phyloP scores from a whole-genome alignment of 2,329 filamentous ascomycete species.

The Aspergillus sp. region DNA sequence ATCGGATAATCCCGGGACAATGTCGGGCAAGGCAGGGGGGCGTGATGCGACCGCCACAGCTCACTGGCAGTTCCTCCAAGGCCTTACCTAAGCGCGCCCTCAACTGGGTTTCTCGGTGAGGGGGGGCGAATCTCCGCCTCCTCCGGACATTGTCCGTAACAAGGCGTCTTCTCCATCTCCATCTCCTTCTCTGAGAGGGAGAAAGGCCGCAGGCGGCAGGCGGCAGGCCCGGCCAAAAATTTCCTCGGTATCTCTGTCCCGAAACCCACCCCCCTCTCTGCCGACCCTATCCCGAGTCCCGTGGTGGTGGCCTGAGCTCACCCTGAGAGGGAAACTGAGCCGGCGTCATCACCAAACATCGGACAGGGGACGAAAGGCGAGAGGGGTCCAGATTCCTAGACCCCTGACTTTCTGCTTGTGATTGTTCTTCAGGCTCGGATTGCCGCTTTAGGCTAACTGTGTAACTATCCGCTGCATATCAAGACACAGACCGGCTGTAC shows the following conservation, averaged over 20 bases:
- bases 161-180: slow-evolving; percentile 1
- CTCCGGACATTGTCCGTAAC: slow-evolving; percentile 8
- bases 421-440: slow-evolving; percentile 4
- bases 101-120: slow-evolving; percentile 29
- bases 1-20: slow-evolving; percentile 29
- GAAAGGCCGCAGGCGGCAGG: background rate
- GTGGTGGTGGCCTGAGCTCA: slow-evolving; percentile 30
- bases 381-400: background rate
- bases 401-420: slow-evolving; percentile 8
- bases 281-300: slow-evolving; percentile 33
- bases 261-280: slow-evolving; percentile 19
- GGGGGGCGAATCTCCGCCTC: slow-evolving; percentile 5
- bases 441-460: slow-evolving; percentile 20
- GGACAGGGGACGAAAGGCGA: background rate
- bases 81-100: slow-evolving; percentile 25
- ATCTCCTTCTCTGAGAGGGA: slow-evolving; percentile 8
- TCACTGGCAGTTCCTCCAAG: slow-evolving; percentile 18
- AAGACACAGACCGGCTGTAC: background rate
- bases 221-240: slow-evolving; percentile 22
- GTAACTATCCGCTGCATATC: slow-evolving; percentile 21
- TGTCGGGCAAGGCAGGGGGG: slow-evolving; percentile 22
- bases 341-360: slow-evolving; percentile 4
- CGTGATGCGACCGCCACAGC: slow-evolving; percentile 13
- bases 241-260: slow-evolving; percentile 30
- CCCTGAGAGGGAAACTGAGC: slow-evolving; percentile 16